Base-by-base conservation (phyloP, 805 yeast genomes). In the Pichia gijzeniarum region DNA sequence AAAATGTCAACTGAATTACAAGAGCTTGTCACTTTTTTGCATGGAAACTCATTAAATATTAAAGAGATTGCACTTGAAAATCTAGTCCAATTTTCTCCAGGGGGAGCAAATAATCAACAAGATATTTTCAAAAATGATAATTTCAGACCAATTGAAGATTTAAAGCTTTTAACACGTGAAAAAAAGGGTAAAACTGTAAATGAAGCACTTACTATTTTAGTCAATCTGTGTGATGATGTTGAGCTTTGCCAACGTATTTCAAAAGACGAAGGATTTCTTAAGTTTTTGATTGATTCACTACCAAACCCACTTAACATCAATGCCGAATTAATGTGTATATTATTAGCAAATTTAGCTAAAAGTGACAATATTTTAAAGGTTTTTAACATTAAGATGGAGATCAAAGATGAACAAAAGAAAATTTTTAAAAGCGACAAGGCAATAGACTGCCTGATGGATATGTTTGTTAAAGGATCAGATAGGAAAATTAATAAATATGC, bases 301-400 rank as follows among this genome's bases (percentile, higher is more conserved):
- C 63, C 78, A 50, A 77, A 74, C 47, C 62, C 79, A 32, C 69
- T 70, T 6, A 84, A 87, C 59, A 60, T 74, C 22, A 79, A 80
- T 61, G 85, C 95, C 5, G 96, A 89, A 55, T 73, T 88, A 51
- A 82, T 80, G 74, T 79, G 90, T 58, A 90, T 93, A 51, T 69
- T 93, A 48, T 72, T 93, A 53, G 80, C 95, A 22, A 93, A 93
- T 60, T 60, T 93, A 56, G 91, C 96, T 18, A 88, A 90, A 57
- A 79, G 79, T 53, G 88, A 85, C 55, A 65, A 68, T 17, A 78
- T 87, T 38, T 70, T 76, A 38, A 68, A 67, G 44, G 57, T 85
- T 0, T 72, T 86, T 39, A 66, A 70, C 16, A 52, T 64, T 59
- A 52, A 61, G 20, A 53, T 66, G 48, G 59, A 58, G 40, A 53